Conservation (phyloP, 371 early-diverging fungal genomes). For the Mortierella sp. region DNA sequence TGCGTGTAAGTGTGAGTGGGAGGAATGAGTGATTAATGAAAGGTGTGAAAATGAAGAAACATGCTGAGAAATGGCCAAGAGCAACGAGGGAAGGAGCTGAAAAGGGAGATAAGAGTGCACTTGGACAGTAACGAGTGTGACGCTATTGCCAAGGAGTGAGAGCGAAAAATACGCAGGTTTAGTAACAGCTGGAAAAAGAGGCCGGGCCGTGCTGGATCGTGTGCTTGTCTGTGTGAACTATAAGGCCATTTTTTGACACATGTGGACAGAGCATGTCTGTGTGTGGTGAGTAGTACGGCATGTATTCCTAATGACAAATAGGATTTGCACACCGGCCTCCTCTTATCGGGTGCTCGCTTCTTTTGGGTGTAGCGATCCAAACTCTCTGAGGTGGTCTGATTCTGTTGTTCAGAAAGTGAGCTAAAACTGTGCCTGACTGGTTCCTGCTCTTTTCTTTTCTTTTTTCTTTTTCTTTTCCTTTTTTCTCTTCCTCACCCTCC, state of each 20-base stretch:
- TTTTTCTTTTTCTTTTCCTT: neutral
- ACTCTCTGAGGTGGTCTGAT: constrained; percentile 7
- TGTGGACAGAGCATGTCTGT: neutral
- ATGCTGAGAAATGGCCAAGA: neutral
- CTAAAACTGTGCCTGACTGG: neutral
- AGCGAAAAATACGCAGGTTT: neutral
- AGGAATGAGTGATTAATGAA: neutral
- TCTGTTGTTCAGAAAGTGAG: neutral
- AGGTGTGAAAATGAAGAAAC: neutral
- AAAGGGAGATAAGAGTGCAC: neutral
- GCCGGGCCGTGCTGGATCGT: neutral
- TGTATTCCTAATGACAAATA: constrained; percentile 5
- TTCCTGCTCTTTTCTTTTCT: neutral
- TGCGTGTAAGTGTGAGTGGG: neutral
- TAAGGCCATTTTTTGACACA: neutral
- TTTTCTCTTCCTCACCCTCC: neutral
- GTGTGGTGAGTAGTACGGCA: neutral
- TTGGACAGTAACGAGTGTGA: neutral
- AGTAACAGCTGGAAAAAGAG: neutral
- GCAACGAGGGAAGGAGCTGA: neutral
- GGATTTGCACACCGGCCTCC: neutral
- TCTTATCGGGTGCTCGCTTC: neutral
- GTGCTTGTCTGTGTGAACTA: neutral
- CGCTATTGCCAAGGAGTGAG: neutral
- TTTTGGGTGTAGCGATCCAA: constrained; percentile 6